Conservation (phyloP, 768 basidiomycete species). For the Saitozyma podzolica region DNA sequence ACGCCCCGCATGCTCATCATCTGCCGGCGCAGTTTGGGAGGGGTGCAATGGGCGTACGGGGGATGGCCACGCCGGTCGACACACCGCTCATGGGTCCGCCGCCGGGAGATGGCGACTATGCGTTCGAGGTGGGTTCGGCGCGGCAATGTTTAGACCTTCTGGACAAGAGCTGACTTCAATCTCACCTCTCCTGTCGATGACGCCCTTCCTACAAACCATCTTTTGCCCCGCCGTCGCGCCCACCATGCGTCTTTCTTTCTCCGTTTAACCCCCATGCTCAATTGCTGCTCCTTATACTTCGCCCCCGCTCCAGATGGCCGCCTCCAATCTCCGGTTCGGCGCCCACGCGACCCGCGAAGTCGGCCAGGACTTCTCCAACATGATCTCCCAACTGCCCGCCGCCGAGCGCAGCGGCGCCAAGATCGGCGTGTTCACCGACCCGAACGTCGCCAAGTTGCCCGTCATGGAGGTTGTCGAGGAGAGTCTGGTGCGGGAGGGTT, state of each 20-base stretch:
- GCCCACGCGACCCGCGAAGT: constrained; percentile 48
- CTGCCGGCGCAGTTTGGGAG: constrained; percentile 4
- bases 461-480: constrained; percentile 73
- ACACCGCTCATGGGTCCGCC: constrained; percentile 17
- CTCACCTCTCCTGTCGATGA: no score
- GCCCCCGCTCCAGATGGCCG: constrained; percentile 39
- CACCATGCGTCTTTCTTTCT: no score
- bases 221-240: no score
- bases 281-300: no score
- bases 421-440: constrained; percentile 93
- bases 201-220: no score
- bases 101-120: constrained; percentile 46
- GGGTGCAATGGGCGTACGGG: constrained; percentile 13
- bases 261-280: no score
- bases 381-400: constrained; percentile 40
- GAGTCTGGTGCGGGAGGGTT: constrained; percentile 65
- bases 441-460: constrained; percentile 72
- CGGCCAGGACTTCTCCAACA: constrained; percentile 44
- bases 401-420: constrained; percentile 52
- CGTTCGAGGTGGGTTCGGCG: constrained; percentile 45
- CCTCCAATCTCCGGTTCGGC: constrained; percentile 49
- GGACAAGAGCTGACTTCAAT: constrained; percentile 9
- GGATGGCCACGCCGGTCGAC: constrained; percentile 45
- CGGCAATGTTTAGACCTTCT: not conserved
- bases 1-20: not conserved